Conservation (phyloP, 257 asterid genomes). For the Striga asiatica region DNA sequence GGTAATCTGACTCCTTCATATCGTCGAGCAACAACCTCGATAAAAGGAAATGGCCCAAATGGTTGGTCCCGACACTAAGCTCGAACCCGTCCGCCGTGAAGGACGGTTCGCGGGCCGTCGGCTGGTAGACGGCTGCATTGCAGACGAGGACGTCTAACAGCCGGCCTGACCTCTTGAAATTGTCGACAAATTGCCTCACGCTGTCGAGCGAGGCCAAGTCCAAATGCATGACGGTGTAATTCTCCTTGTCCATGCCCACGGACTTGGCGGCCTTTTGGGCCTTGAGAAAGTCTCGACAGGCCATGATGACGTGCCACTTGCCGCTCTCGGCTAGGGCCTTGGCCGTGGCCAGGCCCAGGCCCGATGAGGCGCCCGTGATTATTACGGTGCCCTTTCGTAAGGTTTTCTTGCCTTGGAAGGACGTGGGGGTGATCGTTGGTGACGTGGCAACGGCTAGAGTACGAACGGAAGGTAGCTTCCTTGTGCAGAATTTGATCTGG, state of each 20-base stretch:
- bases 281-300: slow-evolving; percentile 84
- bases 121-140: slow-evolving; percentile 84
- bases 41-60: slow-evolving; percentile 81
- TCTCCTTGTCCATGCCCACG: slow-evolving; percentile 64
- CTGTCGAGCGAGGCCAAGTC: slow-evolving; percentile 83
- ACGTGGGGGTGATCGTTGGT: slow-evolving; percentile 39
- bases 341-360: slow-evolving; percentile 80
- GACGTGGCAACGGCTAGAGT: slow-evolving; percentile 42
- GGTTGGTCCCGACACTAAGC: slow-evolving; percentile 87
- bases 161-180: slow-evolving; percentile 46
- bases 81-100: slow-evolving; percentile 87
- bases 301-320: slow-evolving; percentile 88
- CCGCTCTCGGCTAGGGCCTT: slow-evolving; percentile 72
- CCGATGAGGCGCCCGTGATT: slow-evolving; percentile 84
- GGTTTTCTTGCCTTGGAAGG: slow-evolving; percentile 61
- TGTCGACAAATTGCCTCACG: slow-evolving; percentile 71
- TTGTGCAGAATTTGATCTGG: slow-evolving; percentile 28
- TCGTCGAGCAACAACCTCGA: slow-evolving; percentile 76
- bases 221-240: slow-evolving; percentile 71
- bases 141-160: slow-evolving; percentile 78
- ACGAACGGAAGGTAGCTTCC: slow-evolving; percentile 35
- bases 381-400: slow-evolving; percentile 59
- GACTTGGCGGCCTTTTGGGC: slow-evolving; percentile 78
- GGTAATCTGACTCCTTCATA: slow-evolving; percentile 69
- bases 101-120: slow-evolving; percentile 77